These are phyloP conservation scores for Candida easanensis DNA, from an alignment of 805 yeast species.

Conservation along the genomic window DNA sequence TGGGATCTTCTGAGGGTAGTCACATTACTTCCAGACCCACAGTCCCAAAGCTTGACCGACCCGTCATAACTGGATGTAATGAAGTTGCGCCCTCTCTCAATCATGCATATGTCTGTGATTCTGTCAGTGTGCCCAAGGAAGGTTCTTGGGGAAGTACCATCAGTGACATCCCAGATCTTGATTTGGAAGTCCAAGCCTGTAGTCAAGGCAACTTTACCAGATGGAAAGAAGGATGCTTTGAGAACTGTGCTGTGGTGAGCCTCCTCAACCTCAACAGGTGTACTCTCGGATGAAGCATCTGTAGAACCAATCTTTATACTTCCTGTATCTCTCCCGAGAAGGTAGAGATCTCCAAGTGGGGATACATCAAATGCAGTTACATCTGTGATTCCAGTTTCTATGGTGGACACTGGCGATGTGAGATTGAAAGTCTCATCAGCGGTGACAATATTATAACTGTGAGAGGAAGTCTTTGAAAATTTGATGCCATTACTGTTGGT, in stretches of 20 bases:
- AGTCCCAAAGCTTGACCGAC: conserved; percentile 62
- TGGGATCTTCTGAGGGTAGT: conserved; percentile 38
- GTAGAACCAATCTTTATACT: conserved; percentile 23
- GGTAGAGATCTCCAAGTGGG: conserved; percentile 26
- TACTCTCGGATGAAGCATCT: background rate
- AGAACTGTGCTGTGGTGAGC: conserved; percentile 55
- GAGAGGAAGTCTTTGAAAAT: conserved; percentile 5
- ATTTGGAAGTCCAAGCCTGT: conserved; percentile 57
- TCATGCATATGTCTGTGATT: conserved; percentile 46
- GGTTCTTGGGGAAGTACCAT: conserved; percentile 48
- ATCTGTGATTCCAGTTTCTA: conserved; percentile 1
- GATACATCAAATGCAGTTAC: conserved; percentile 34
- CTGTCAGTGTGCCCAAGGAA: conserved; percentile 48
- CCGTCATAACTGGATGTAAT: conserved; percentile 56
- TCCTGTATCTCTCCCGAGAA: conserved; percentile 37
- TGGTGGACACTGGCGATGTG: conserved; percentile 9
- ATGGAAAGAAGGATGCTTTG: conserved; percentile 53
- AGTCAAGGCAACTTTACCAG: conserved; percentile 57
- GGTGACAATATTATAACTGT: conserved; percentile 4
- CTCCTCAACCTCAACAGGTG: conserved; percentile 17
- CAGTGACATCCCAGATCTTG: conserved; percentile 56
- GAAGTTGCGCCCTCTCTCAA: conserved; percentile 69
- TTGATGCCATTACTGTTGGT: conserved; percentile 16
- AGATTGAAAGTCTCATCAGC: conserved; percentile 15
- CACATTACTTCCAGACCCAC: conserved; percentile 51